Conservation (phyloP, 2,329 filamentous ascomycete genomes). For the Fusarium anguioides region DNA sequence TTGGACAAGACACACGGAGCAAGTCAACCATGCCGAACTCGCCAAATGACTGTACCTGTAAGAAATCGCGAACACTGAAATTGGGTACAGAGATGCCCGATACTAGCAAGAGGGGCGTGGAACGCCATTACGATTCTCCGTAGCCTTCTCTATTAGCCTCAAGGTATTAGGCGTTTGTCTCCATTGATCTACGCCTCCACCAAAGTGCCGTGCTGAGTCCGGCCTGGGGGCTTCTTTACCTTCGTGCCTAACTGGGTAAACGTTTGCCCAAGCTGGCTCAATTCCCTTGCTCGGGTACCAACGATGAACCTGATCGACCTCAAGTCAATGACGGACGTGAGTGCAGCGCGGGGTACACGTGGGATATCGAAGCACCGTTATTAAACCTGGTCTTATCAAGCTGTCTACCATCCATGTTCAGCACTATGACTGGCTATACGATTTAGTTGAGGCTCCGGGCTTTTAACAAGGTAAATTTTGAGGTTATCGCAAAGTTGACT, state of each 20-base stretch:
- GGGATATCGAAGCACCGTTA: conserved; percentile 27
- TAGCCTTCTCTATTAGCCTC: conserved; percentile 4
- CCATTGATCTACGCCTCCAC: conserved; percentile 40
- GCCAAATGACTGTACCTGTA: conserved; percentile 3
- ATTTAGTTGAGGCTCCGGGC: conserved; percentile 29
- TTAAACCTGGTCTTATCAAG: conserved; percentile 13
- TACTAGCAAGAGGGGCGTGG: conserved; percentile 21
- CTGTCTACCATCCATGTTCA: conserved; percentile 21
- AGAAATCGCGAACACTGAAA: conserved; percentile 1
- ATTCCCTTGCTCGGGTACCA: conserved; percentile 32
- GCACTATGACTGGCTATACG: conserved; percentile 15
- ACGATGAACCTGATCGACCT: conserved; percentile 34
- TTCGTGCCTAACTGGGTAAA: conserved; percentile 35
- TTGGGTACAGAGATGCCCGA: conserved; percentile 30
- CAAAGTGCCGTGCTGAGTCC: conserved; percentile 35
- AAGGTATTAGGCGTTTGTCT: conserved; percentile 22
- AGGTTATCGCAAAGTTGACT: conserved; percentile 26
- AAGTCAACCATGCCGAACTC: conserved; percentile 21
- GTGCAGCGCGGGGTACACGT: conserved; percentile 40
- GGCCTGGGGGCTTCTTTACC: neutral
- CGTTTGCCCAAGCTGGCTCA: conserved; percentile 32
- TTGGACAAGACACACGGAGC: conserved; percentile 26
- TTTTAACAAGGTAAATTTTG: neutral
- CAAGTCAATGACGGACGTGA: conserved; percentile 16
- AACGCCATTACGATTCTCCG: conserved; percentile 13